Conservation (phyloP, 345 rosid genomes). For the Psidium guajava region DNA sequence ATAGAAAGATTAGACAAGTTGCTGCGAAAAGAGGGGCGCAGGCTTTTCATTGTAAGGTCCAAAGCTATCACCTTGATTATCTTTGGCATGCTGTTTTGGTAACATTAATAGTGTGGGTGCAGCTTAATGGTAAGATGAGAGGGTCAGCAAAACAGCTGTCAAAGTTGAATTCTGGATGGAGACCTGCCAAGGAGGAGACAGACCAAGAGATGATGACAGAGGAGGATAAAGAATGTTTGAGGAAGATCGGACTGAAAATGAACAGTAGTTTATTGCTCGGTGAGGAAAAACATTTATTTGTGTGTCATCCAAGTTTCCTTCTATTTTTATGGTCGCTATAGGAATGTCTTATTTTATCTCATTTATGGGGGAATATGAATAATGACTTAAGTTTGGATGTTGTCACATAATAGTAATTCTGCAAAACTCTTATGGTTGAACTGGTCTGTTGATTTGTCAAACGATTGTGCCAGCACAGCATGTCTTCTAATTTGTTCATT, state of each 20-base stretch:
- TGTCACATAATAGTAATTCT: background rate
- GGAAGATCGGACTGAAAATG: slow-evolving; percentile 62
- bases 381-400: background rate
- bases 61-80: background rate
- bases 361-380: background rate
- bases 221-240: slow-evolving; percentile 74
- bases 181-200: slow-evolving; percentile 30
- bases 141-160: slow-evolving; percentile 32
- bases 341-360: background rate
- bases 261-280: slow-evolving; percentile 60
- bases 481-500: background rate
- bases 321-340: background rate
- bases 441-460: background rate
- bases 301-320: background rate
- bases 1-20: slow-evolving; percentile 39
- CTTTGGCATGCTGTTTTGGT: slow-evolving; percentile 2
- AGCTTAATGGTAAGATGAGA: slow-evolving; percentile 59
- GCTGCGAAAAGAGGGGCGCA: slow-evolving; percentile 49
- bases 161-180: slow-evolving; percentile 43
- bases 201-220: slow-evolving; percentile 59
- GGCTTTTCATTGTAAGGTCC: slow-evolving; percentile 56
- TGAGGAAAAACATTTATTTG: slow-evolving; percentile 12
- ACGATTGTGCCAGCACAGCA: background rate
- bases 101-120: slow-evolving; percentile 12
- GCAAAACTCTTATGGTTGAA: background rate